Evolutionary conservation across 2,329 filamentous ascomycete species (phyloP), one percentile per base, ranked within the genome.

Genomic region (Alternaria novae-zelandiae): DNA sequence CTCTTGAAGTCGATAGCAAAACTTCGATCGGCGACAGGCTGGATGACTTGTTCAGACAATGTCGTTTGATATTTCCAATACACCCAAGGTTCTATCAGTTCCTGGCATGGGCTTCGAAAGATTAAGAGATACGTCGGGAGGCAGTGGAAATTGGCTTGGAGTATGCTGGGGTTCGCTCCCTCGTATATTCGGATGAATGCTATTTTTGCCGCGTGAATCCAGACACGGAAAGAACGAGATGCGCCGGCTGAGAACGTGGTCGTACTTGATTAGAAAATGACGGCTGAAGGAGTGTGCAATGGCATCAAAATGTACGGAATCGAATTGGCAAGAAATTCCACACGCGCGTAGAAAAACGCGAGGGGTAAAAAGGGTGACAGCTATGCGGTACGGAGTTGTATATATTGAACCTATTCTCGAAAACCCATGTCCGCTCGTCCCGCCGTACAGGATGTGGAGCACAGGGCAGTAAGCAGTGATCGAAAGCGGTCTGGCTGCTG

Each of bases 351-450:
- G 44, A 20, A 58, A 66, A 41, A 66, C 20, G 32, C 47, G 66
- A 65, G 56, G 51, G 59, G 45, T 60, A 56, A 60, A 59, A 58
- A 69, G 57, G 54, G 56, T 71, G 32, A 62, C 61, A 68, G 64
- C 54, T 59, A 65, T 50, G 57, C 57, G 65, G 69, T 64, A 63
- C 68, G 66, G 44, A 69, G 67, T 65, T 66, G 68, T 70, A 73
- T 74, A 73, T 68, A 73, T 74, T 72, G 45, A 67, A 61, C 46
- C 61, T 70, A 71, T 71, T 71, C 69, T 65, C 59, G 67, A 59
- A 61, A 63, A 69, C 67, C 71, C 73, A 69, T 69, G 69, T 61
- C 63, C 67, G 70, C 67, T 70, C 53, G 55, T 74, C 71, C 71
- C 69, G 71, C 67, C 63, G 60, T 60, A 65, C 59, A 68, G 68